These are phyloP conservation scores for Fusarium sp. DNA, from an alignment of 2,329 filamentous ascomycete species.

Conservation along the genomic window DNA sequence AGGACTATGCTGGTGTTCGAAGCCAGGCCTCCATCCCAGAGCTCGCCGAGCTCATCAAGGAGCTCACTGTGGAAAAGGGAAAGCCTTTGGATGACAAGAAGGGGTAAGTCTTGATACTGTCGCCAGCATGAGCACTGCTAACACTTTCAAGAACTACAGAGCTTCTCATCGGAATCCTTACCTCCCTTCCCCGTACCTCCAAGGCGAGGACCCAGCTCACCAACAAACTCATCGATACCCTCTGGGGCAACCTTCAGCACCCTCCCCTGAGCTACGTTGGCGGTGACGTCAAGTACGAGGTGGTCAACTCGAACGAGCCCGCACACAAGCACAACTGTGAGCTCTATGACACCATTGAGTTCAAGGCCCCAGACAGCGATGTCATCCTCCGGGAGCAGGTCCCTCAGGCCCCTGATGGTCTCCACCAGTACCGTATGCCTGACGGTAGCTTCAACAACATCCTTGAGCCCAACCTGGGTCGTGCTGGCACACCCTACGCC, in stretches of 20 bases:
- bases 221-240: slow-evolving; percentile 58
- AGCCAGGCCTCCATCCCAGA: slow-evolving; percentile 43
- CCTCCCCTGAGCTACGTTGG: slow-evolving; percentile 58
- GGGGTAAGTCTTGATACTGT: slow-evolving; percentile 40
- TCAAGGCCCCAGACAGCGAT: slow-evolving; percentile 51
- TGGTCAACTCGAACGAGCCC: slow-evolving; percentile 44
- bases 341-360: slow-evolving; percentile 50
- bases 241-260: slow-evolving; percentile 64
- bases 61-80: slow-evolving; percentile 50
- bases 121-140: slow-evolving; percentile 3
- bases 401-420: slow-evolving; percentile 49
- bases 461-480: slow-evolving; percentile 68
- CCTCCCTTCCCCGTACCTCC: slow-evolving; percentile 49
- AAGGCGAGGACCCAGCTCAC: slow-evolving; percentile 52
- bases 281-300: slow-evolving; percentile 52
- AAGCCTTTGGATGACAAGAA: slow-evolving; percentile 66
- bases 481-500: slow-evolving; percentile 72
- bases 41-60: slow-evolving; percentile 46
- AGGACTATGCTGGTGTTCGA: slow-evolving; percentile 43
- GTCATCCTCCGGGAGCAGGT: slow-evolving; percentile 49
- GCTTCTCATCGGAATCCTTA: slow-evolving; percentile 52
- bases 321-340: slow-evolving; percentile 47
- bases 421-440: slow-evolving; percentile 49
- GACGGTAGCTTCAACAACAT: slow-evolving; percentile 63
- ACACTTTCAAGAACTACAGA: slow-evolving; percentile 50